Conservation (phyloP, 169 alveolate genomes). For the Plasmodium relictum region DNA sequence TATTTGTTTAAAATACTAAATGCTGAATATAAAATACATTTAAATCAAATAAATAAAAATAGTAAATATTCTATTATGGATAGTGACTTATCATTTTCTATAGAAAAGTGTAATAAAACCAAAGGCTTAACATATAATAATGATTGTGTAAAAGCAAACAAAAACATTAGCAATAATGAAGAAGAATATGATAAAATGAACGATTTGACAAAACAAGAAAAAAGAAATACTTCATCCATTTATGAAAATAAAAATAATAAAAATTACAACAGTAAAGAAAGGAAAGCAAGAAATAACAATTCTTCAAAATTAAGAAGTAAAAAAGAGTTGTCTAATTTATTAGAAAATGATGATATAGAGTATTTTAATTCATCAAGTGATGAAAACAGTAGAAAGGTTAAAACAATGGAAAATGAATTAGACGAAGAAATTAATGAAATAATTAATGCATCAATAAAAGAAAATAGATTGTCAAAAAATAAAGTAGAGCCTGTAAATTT, state of each 20-base stretch:
- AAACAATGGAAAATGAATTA: neutral
- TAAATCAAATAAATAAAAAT: conserved; percentile 6
- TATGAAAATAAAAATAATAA: neutral
- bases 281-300: neutral
- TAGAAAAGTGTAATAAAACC: neutral
- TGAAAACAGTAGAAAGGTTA: too few relatives aligned
- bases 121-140: too few relatives aligned
- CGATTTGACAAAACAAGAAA: neutral
- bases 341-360: too few relatives aligned
- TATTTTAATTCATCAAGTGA: too few relatives aligned
- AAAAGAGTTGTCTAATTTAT: too few relatives aligned
- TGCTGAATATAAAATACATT: conserved; percentile 29
- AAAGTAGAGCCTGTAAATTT: neutral
- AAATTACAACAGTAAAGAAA: neutral
- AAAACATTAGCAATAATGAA: neutral
- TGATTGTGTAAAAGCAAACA: neutral
- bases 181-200: neutral
- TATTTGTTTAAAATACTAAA: conserved; percentile 17
- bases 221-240: too few relatives aligned
- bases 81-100: neutral
- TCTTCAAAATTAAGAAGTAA: too few relatives aligned
- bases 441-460: conserved; percentile 35
- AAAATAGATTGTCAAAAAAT: conserved; percentile 22
- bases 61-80: neutral
- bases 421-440: conserved; percentile 64